Evolutionary conservation across 495 filamentous ascomycete species (phyloP).

Genomic region (Talaromyces nanjingensis): DNA sequence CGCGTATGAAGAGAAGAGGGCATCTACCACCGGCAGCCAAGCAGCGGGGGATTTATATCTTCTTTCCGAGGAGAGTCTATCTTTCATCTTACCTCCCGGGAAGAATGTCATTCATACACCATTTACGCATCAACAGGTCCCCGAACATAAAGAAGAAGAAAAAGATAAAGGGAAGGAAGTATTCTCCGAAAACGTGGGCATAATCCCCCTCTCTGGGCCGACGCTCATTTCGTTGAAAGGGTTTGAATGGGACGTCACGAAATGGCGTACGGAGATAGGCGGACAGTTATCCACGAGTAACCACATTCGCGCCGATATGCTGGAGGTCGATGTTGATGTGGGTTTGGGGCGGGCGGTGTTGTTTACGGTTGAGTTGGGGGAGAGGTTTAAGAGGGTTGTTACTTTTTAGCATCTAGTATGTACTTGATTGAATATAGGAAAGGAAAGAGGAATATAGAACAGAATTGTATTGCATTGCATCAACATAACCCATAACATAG

Average conservation of each 20-base stretch:
- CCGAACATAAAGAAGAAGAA: slow-evolving; percentile 9
- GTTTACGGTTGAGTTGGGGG: slow-evolving; percentile 74
- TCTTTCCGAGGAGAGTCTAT: slow-evolving; percentile 69
- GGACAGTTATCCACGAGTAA: slow-evolving; percentile 90
- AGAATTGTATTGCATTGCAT: background rate
- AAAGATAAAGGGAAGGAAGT: slow-evolving; percentile 11
- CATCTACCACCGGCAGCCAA: background rate
- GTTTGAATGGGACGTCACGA: slow-evolving; percentile 80
- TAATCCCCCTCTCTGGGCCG: slow-evolving; percentile 72
- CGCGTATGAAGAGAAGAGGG: slow-evolving; percentile 6
- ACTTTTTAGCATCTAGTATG: background rate
- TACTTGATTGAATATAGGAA: background rate
- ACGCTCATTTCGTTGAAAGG: slow-evolving; percentile 69
- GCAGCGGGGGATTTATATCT: slow-evolving; percentile 51
- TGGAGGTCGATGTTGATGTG: slow-evolving; percentile 48
- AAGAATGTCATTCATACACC: slow-evolving; percentile 62
- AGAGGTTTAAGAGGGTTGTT: slow-evolving; percentile 27
- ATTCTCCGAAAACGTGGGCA: slow-evolving; percentile 66
- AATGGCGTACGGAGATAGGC: slow-evolving; percentile 78
- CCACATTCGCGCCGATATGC: slow-evolving; percentile 52
- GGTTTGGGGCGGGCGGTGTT: slow-evolving; percentile 63
- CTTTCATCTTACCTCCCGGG: slow-evolving; percentile 67
- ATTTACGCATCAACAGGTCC: slow-evolving; percentile 22
- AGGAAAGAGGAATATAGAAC: background rate
- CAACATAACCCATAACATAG: background rate